Percentiles rank a stretch among this genome's conserved stretches.
phyloP scores from a whole-genome alignment of 345 rosid species.

The Syzygium jambos region DNA sequence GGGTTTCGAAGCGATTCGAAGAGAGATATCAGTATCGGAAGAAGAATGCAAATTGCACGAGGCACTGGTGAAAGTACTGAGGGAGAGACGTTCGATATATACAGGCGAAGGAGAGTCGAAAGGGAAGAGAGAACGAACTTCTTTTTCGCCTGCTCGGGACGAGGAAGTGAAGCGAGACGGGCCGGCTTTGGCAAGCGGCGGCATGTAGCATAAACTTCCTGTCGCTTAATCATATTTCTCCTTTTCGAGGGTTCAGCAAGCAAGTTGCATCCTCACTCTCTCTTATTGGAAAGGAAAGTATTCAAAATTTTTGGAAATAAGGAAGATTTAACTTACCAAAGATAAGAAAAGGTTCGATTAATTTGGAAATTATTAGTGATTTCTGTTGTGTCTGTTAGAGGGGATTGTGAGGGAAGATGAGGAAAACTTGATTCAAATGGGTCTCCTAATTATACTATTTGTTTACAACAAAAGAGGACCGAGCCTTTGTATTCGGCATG shows the following conservation, averaged over 20 bases:
- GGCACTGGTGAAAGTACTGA: background rate
- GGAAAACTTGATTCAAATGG: no score
- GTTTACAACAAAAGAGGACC: no score
- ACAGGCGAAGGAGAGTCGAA: background rate
- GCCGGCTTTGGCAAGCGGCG: background rate
- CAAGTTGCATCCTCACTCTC: background rate
- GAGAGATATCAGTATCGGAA: background rate
- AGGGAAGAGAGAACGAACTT: background rate
- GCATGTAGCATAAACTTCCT: rapidly evolving
- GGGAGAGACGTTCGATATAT: background rate
- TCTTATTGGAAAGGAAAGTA: background rate
- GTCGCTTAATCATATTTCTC: no score
- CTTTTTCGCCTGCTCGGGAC: background rate
- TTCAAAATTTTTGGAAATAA: no score
- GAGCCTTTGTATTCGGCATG: no score
- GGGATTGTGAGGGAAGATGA: no score
- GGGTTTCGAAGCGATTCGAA: background rate
- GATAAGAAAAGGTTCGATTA: no score
- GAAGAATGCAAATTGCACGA: background rate
- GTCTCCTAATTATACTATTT: no score
- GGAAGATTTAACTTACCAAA: no score
- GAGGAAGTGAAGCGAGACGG: background rate
- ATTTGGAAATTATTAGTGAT: no score
- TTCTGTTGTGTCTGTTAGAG: no score
- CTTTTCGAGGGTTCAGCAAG: no score